Evolutionary conservation across 192 early-diverging fungal genomes (phyloP).

Genomic region (Coemansia sp.): DNA sequence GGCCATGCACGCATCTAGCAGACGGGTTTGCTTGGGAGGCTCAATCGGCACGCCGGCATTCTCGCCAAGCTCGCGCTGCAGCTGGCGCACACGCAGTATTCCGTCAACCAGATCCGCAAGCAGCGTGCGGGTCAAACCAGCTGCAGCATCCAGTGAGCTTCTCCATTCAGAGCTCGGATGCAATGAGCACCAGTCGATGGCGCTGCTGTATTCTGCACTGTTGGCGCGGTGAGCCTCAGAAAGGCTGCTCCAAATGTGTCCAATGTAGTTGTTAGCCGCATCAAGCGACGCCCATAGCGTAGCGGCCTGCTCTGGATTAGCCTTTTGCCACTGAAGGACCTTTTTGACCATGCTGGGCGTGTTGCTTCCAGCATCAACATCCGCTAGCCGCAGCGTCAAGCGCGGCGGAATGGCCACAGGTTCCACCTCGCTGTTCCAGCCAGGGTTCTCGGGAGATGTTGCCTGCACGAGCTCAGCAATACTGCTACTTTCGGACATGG

Average conservation of each 20-base stretch:
- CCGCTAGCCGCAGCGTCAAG: constrained; percentile 78
- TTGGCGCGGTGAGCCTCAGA: constrained; percentile 28
- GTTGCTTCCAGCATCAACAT: constrained; percentile 91
- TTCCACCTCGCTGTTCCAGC: constrained; percentile 68
- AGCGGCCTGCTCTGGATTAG: constrained; percentile 58
- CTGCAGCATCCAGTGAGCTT: not conserved
- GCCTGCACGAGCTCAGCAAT: constrained; percentile 15
- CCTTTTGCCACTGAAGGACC: constrained; percentile 81
- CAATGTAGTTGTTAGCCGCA: constrained; percentile 54
- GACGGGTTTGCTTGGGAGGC: constrained; percentile 78
- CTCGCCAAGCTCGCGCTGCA: constrained; percentile 71
- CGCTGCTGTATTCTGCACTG: constrained; percentile 19
- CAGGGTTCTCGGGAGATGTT: constrained; percentile 42
- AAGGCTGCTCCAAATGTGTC: constrained; percentile 61
- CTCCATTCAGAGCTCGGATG: constrained; percentile 31
- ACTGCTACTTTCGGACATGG: constrained; percentile 46
- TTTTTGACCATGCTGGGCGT: constrained; percentile 89
- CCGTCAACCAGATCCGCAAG: constrained; percentile 55
- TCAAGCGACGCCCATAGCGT: constrained; percentile 56
- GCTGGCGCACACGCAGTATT: constrained; percentile 53
- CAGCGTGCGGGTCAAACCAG: constrained; percentile 25
- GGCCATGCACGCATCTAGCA: constrained; percentile 79
- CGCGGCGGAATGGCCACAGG: constrained; percentile 70
- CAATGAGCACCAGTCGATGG: constrained; percentile 53
- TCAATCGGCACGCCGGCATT: constrained; percentile 84